Percentiles rank a stretch among this genome's conserved stretches.
phyloP scores from a whole-genome alignment of 2,329 filamentous ascomycete species.

The Lojkania enalia region DNA sequence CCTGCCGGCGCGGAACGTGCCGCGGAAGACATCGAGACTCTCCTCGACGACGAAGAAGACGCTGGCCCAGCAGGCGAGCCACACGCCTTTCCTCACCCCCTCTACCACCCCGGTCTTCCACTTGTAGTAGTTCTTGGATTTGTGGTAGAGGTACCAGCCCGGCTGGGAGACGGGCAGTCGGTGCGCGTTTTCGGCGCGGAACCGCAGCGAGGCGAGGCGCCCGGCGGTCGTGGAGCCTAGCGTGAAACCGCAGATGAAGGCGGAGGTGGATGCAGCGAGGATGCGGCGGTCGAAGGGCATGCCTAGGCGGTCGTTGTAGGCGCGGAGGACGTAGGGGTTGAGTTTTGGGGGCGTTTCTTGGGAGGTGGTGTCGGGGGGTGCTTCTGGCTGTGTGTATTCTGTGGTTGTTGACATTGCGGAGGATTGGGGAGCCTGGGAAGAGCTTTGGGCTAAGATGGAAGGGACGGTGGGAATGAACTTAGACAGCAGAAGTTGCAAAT shows the following conservation, averaged over 20 bases:
- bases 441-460: too few species aligned
- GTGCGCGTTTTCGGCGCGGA: conserved; percentile 95
- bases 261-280: conserved; percentile 63
- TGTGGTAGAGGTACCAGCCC: conserved; percentile 99
- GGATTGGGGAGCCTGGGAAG: too few species aligned
- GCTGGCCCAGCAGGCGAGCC: conserved; percentile 71
- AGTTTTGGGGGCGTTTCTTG: too few species aligned
- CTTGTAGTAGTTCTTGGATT: conserved; percentile 91
- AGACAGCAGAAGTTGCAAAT: too few species aligned
- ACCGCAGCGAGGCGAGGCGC: conserved; percentile 75
- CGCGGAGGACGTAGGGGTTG: conserved; percentile 16
- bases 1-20: conserved; percentile 50
- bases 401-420: too few species aligned
- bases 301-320: conserved; percentile 53
- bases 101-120: conserved; percentile 77
- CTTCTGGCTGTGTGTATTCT: too few species aligned
- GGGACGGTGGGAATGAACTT: too few species aligned
- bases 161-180: conserved; percentile 79
- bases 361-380: too few species aligned
- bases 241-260: conserved; percentile 68
- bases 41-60: conserved; percentile 83
- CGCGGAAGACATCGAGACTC: conserved; percentile 71
- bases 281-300: conserved; percentile 68
- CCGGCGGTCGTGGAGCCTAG: conserved; percentile 75
- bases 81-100: conserved; percentile 73